Percentiles rank a stretch among this genome's conserved stretches.
Evolutionary conservation across 768 basidiomycete species (phyloP).

Genomic region (Rubroboletus satanas): DNA sequence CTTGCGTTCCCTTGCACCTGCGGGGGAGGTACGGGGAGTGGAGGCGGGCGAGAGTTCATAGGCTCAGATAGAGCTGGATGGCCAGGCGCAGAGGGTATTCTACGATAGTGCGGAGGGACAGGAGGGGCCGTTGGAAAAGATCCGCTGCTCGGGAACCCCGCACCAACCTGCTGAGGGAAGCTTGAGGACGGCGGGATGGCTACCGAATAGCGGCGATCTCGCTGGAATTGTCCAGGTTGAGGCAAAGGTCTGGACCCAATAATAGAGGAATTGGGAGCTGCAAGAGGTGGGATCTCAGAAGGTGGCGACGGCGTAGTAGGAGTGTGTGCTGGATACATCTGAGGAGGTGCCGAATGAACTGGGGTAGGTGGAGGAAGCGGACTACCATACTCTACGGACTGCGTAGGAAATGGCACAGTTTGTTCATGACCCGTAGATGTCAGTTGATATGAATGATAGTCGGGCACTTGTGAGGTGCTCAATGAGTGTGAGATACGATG

Average conservation of each 20-base stretch:
- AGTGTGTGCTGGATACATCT: constrained; percentile 18
- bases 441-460: constrained; percentile 24
- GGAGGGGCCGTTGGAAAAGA: constrained; percentile 17
- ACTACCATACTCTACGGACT: constrained; percentile 21
- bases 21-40: constrained; percentile 27
- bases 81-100: constrained; percentile 25
- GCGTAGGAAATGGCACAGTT: constrained; percentile 21
- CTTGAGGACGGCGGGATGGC: constrained; percentile 29
- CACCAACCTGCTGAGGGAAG: constrained; percentile 26
- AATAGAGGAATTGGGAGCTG: background rate
- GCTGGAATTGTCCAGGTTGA: constrained; percentile 30
- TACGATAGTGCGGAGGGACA: constrained; percentile 34
- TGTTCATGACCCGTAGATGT: constrained; percentile 21
- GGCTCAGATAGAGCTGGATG: constrained; percentile 25
- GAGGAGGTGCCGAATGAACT: constrained; percentile 24
- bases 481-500: constrained; percentile 28
- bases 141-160: constrained; percentile 14
- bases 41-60: constrained; percentile 14
- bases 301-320: constrained; percentile 25
- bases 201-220: constrained; percentile 31
- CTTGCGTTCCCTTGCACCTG: constrained; percentile 30
- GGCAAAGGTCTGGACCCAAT: constrained; percentile 31
- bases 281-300: constrained; percentile 15
- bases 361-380: constrained; percentile 22
- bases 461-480: constrained; percentile 25